A percentile compares a stretch with the other conserved stretches of the same genome.
These are phyloP conservation scores for Acer yangbiense DNA, from an alignment of 345 rosid genomes.

Conservation along the genomic window DNA sequence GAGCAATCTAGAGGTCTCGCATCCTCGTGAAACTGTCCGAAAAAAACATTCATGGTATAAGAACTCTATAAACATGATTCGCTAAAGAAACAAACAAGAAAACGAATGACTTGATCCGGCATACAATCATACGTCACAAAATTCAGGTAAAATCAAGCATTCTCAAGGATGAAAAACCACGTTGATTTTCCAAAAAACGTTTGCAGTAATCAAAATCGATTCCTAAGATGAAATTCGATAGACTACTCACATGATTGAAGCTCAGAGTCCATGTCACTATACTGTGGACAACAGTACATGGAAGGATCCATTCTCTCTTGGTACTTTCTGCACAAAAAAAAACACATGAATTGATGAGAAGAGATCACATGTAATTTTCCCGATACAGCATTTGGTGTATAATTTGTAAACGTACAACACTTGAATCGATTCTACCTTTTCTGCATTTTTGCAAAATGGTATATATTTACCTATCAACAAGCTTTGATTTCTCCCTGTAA, in stretches of 20 bases:
- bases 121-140: not conserved
- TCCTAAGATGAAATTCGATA: not conserved
- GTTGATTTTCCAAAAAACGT: not conserved
- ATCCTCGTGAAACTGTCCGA: conserved; percentile 37
- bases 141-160: not conserved
- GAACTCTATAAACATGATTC: not conserved
- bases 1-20: too few species aligned
- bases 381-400: not conserved
- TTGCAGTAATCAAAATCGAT: not conserved
- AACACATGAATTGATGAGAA: not conserved
- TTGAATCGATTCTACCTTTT: not conserved
- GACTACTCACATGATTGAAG: conserved; percentile 48
- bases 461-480: conserved; percentile 51
- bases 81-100: not conserved
- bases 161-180: not conserved
- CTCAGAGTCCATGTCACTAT: conserved; percentile 48
- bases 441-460: not conserved
- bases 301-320: conserved; percentile 44
- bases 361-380: not conserved
- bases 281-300: conserved; percentile 37
- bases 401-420: not conserved
- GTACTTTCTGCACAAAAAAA: conserved; percentile 42
- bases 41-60: not conserved
- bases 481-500: conserved; percentile 66
- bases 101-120: not conserved